Base-by-base conservation (phyloP, 495 filamentous ascomycete species). In the Aspergillus ellipticus region DNA sequence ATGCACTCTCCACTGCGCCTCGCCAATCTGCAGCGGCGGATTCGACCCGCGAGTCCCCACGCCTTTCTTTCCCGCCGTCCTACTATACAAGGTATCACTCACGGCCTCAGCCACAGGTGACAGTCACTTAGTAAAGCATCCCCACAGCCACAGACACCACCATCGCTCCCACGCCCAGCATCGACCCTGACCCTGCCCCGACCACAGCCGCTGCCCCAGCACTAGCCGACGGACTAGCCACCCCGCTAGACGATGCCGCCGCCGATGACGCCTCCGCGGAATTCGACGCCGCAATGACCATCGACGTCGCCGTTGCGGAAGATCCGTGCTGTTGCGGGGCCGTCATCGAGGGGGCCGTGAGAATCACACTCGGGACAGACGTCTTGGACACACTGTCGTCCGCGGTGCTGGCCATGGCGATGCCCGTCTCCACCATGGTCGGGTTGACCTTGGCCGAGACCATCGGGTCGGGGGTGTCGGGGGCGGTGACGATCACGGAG, bases 401-500 rank as follows among this genome's bases (percentile, higher is more conserved):
- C 6, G 46, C 45, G 4, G 22, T 28, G 26, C 45, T 56, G 20
- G 55, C 51, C 16, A 45, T 33, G 13, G 48, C 33, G 46, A 33
- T 49, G 19, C 48, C 63, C 9, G 63, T 62, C 19, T 61, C 28
- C 6, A 61, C 54, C 42, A 60, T 20, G 16, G 59, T 60, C 2
- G 59, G 57, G 49, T 62, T 62, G 15, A 66, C 53, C 47, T 48
- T 59, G 50, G 57, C 29, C 11, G 55, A 33, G 31, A 41, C 56
- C 6, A 33, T n/a, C 21, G 48, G 33, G 37, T 62, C 53, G 6
- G 43, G 24, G n/a, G 61, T 41, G 46, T 63, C 60, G 28, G 64
- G 59, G 6, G 70, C 61, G 8, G 69, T 69, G 42, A 74, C 62
- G 35, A 74, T 62, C 49, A 68, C 60, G 16, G 61, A 60, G 45